Evolutionary conservation across 495 filamentous ascomycete genomes (phyloP), one percentile per base, ranked within the genome.

Genomic region (Cercophora samala): DNA sequence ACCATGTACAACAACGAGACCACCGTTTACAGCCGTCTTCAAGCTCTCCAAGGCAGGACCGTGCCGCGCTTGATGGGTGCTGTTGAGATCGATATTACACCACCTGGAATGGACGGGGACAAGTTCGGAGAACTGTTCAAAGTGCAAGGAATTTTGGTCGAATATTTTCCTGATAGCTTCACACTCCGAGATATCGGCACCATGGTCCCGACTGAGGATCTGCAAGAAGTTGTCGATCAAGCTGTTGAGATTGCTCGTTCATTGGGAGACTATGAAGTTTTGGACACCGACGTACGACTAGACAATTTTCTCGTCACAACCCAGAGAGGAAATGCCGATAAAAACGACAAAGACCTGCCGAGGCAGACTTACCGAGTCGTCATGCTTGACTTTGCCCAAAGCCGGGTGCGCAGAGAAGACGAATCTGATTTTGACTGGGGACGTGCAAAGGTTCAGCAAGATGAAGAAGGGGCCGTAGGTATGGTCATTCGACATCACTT

Each of bases 341-440:
- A 11, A 5, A 17, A 46, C 11, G 15, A 62, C 3, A 13, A 2
- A 58, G 19, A 58, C 3, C 9, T 2, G 54, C 18, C 54, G 18
- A 24, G 23, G 19, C 15, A 58, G 23, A 58, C 6, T 24, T 74
- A 62, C 18, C 68, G 75, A n/a, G 66, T 73, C 0, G 51, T 73
- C 65, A 78, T 77, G 72, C 68, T 75, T 18, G 75, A 79, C 63
- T 77, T 76, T 65, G 74, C 70, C 15, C 37, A 73, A 11, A 74
- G 74, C 64, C 62, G 66, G 1, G 68, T 75, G 60, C 77, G 71
- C 21, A 23, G 64, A 25, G 66, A 73, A 0, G 69, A 72, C 67
- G 19, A 61, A 59, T 63, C 71, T 58, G 71, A 70, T 0, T 18
- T 60, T 52, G 69, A 76, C 21, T 77, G 71, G 74, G 42, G 66